Conservation (phyloP, 345 rosid species). For the Dipteronia sinensis region DNA sequence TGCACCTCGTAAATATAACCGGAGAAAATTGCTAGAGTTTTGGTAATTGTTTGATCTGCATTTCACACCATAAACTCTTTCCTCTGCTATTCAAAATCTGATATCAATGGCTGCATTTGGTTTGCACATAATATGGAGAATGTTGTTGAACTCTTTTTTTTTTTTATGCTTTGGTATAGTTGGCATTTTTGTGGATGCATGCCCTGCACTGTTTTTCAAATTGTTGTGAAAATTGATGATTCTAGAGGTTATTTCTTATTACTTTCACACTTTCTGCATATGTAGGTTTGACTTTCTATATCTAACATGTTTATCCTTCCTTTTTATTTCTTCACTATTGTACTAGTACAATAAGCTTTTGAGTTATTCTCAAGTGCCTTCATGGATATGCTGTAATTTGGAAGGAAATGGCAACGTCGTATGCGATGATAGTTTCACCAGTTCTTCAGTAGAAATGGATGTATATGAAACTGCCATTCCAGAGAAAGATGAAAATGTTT, state of each 20-base stretch:
- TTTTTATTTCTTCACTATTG: conserved; percentile 21
- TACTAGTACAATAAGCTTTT: conserved; percentile 78
- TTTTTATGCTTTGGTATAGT: background rate
- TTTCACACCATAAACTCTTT: background rate
- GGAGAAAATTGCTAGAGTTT: conserved; percentile 1
- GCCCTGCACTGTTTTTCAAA: background rate
- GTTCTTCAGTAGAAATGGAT: conserved; percentile 88
- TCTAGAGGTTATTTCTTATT: background rate
- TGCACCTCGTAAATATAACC: background rate
- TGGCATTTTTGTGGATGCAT: background rate
- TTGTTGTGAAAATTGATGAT: conserved; percentile 2
- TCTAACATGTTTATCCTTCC: conserved; percentile 12
- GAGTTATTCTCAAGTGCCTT: conserved; percentile 66
- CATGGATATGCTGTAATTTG: conserved; percentile 84
- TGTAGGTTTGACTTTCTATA: conserved; percentile 6
- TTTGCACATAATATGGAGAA: background rate
- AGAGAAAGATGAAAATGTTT: conserved; percentile 32
- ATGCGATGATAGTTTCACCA: conserved; percentile 49
- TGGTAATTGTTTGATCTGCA: background rate
- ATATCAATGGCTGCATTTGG: background rate
- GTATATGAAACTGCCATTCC: conserved; percentile 56
- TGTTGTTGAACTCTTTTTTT: background rate
- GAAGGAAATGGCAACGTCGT: conserved; percentile 63
- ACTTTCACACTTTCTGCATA: background rate
- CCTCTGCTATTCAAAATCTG: background rate